These are phyloP conservation scores for Metschnikowia lachancei DNA, from an alignment of 805 yeast species.

Conservation along the genomic window DNA sequence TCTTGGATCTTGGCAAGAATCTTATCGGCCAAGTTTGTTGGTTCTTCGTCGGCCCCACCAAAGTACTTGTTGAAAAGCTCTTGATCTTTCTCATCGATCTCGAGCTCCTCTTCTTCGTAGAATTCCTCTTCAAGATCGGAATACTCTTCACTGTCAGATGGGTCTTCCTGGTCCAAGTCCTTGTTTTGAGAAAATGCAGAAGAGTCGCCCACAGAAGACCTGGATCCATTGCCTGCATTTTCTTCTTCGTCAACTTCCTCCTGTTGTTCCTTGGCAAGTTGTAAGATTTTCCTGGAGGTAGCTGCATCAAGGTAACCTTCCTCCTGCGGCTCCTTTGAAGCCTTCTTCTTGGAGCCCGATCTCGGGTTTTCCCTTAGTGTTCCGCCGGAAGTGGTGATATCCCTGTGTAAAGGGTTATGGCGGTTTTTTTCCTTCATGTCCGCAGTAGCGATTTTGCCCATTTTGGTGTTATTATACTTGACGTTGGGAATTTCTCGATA, in stretches of 20 bases:
- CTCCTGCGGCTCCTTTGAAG: slow-evolving; percentile 43
- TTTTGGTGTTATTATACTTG: slow-evolving; percentile 23
- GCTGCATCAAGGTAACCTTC: slow-evolving; percentile 76
- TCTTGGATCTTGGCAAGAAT: slow-evolving; percentile 87
- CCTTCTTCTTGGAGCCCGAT: slow-evolving; percentile 26
- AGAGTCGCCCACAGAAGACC: neutral
- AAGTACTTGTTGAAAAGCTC: slow-evolving; percentile 79
- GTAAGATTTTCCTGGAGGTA: slow-evolving; percentile 79
- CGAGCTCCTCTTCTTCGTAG: slow-evolving; percentile 57
- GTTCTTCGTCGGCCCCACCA: slow-evolving; percentile 30
- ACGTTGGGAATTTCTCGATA: neutral
- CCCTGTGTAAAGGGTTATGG: slow-evolving; percentile 79
- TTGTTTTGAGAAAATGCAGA: slow-evolving; percentile 23
- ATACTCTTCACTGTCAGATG: slow-evolving; percentile 50
- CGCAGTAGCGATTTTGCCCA: slow-evolving; percentile 65
- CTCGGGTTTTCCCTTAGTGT: slow-evolving; percentile 50
- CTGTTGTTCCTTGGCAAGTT: slow-evolving; percentile 89
- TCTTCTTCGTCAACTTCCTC: slow-evolving; percentile 75
- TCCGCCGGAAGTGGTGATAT: slow-evolving; percentile 73
- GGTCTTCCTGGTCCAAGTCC: slow-evolving; percentile 33
- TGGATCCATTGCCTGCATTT: slow-evolving; percentile 34
- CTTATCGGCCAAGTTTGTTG: slow-evolving; percentile 83
- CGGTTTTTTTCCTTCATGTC: slow-evolving; percentile 57
- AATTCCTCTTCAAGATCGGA: slow-evolving; percentile 49
- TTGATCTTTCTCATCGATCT: slow-evolving; percentile 77